Evolutionary conservation across 2,329 filamentous ascomycete genomes (phyloP), one percentile per base, ranked within the genome.

Genomic region (Trichoderma aggressivum): DNA sequence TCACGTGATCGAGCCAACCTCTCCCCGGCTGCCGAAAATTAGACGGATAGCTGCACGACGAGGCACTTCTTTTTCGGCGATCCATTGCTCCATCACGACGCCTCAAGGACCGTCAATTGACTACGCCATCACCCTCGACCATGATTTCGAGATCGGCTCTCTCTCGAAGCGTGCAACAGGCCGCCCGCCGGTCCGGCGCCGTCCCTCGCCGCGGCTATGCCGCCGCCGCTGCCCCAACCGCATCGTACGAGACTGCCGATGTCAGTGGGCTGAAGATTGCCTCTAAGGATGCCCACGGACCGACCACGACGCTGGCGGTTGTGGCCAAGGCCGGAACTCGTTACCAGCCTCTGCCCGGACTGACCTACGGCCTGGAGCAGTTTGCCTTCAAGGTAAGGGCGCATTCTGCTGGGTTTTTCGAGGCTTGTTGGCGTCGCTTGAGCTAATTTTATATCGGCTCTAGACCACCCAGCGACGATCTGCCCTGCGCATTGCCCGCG

Each of bases 271-370:
- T 98, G 84, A 98, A 97, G 88, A 89, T 97, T 78, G 94, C 95
- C 80, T 93, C 93, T 85, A 91, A 95, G 86, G 94, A 98, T 83
- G 87, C 93, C 79, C 89, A 92, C 74, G 93, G 94, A 74, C 93
- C 94, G 76, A 97, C 95, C 73, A 94, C 94, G 73, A 97, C 94
- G 80, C 88, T 99, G 76, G 94, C 94, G 70, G 84, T 99, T 75
- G 93, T 99, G 81, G 90, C 94, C 76, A 97, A 97, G 87, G 96
- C 94, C 74, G 96, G 96, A 79, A 97, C 95, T 75, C 89, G 96
- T 83, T 98, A 95, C 84, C 91, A 99, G 86, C 89, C 93, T 74
- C 87, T 92, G 76, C 96, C 96, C 74, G 96, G 96, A 75, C 88
- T 98, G 82, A 92, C 95, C 75, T 92, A 94, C 80, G 95, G 92